A percentile compares a stretch with the other conserved stretches of the same genome.
Evolutionary conservation across 106 monocot genomes (phyloP).

Genomic region (Dendrobium catenatum): DNA sequence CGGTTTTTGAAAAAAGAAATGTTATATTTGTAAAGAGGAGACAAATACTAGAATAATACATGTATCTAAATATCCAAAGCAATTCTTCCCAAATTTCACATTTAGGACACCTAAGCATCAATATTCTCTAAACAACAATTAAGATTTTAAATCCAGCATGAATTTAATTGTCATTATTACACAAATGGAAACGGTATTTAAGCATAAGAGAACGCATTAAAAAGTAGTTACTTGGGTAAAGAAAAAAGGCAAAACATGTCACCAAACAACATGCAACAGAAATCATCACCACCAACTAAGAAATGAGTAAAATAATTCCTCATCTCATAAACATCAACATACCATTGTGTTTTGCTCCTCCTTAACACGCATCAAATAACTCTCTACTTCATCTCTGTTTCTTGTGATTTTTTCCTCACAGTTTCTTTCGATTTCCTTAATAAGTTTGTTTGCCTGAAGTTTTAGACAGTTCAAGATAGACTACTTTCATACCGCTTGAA

Average conservation of each 20-base stretch:
- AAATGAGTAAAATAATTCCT: background rate
- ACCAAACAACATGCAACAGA: background rate
- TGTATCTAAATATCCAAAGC: background rate
- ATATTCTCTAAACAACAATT: background rate
- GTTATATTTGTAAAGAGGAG: background rate
- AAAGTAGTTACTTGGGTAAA: background rate
- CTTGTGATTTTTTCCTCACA: constrained; percentile 51
- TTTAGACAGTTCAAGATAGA: constrained; percentile 7
- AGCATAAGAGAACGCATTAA: background rate
- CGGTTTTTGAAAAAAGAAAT: background rate
- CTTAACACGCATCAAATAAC: constrained; percentile 39
- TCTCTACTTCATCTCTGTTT: constrained; percentile 50
- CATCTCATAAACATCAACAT: constrained; percentile 14
- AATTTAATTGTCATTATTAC: background rate
- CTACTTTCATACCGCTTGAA: background rate
- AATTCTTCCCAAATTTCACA: background rate
- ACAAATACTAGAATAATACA: background rate
- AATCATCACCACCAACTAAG: background rate
- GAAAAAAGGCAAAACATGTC: background rate
- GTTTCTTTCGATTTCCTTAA: constrained; percentile 72
- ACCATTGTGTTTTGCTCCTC: constrained; percentile 71
- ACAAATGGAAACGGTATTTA: background rate
- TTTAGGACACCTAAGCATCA: background rate
- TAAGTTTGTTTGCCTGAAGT: constrained; percentile 60
- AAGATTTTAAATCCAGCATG: background rate